Conservation (phyloP, 78 protist genomes). For the Dictyostelium firmibasis region DNA sequence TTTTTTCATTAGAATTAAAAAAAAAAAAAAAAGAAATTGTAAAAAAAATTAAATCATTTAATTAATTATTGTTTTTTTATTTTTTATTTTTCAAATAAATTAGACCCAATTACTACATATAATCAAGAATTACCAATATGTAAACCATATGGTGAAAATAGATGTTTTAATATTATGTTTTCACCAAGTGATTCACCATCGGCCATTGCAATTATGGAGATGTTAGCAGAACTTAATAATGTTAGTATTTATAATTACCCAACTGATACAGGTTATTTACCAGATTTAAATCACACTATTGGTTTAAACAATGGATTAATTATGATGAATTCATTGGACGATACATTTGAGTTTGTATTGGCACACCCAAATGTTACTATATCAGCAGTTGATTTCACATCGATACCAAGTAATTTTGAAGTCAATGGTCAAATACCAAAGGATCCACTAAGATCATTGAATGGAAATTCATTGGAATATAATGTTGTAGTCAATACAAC, state of each 20-base stretch:
- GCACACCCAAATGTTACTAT: constrained; percentile 60
- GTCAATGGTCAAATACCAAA: neutral
- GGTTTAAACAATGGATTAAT: constrained; percentile 1
- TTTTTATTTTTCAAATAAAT: neutral
- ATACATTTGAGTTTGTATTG: neutral
- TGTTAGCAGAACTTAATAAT: neutral
- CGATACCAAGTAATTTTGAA: constrained; percentile 8
- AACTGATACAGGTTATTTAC: neutral
- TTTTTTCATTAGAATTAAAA: neutral
- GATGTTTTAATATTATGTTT: constrained; percentile 59
- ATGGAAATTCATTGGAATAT: neutral
- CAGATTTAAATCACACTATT: constrained; percentile 3
- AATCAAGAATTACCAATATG: constrained; percentile 29
- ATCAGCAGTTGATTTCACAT: constrained; percentile 10
- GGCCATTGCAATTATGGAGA: constrained; percentile 7
- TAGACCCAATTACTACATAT: neutral
- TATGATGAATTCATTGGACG: neutral
- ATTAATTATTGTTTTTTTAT: too few relatives aligned
- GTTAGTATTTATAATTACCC: neutral
- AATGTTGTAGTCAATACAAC: constrained; percentile 14
- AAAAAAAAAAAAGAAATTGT: neutral
- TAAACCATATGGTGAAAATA: constrained; percentile 20
- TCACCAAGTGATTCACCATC: constrained; percentile 37
- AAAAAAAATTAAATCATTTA: neutral
- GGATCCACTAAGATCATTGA: neutral